Evolutionary conservation across 345 rosid species (phyloP).

Genomic region (Citrus cavaleriei): DNA sequence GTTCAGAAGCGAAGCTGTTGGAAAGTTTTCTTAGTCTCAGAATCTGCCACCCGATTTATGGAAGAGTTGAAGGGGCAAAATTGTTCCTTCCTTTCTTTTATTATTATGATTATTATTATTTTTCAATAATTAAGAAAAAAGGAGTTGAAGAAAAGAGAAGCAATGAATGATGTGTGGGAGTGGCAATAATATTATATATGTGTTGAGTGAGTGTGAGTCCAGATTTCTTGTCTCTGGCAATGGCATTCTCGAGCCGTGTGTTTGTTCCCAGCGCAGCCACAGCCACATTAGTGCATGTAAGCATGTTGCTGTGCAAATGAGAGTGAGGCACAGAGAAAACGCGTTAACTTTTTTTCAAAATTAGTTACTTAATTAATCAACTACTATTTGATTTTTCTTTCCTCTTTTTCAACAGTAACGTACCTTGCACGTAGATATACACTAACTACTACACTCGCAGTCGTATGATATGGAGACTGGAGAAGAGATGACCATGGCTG

Average conservation of each 20-base stretch:
- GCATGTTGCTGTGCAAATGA: too few species aligned
- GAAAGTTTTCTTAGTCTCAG: background rate
- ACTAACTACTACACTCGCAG: too few species aligned
- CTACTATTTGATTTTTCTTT: background rate
- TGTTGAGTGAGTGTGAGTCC: background rate
- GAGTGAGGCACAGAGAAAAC: background rate
- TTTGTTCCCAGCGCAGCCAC: conserved; percentile 15
- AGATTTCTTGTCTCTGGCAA: background rate
- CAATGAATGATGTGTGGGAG: conserved; percentile 13
- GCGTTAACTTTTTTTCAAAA: background rate
- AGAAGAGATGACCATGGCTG: too few species aligned
- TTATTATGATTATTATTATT: too few species aligned
- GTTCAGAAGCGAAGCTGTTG: background rate
- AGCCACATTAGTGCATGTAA: too few species aligned
- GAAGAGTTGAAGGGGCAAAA: background rate
- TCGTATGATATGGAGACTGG: too few species aligned
- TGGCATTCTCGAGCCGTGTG: conserved; percentile 40
- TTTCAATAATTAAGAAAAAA: too few species aligned
- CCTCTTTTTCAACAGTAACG: background rate
- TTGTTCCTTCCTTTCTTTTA: too few species aligned
- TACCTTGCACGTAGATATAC: too few species aligned
- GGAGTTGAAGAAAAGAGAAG: background rate
- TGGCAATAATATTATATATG: conserved; percentile 1
- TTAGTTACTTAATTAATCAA: background rate
- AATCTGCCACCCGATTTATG: conserved; percentile 3